Conservation (phyloP, 2,329 filamentous ascomycete genomes). For the Fusarium circinatum region DNA sequence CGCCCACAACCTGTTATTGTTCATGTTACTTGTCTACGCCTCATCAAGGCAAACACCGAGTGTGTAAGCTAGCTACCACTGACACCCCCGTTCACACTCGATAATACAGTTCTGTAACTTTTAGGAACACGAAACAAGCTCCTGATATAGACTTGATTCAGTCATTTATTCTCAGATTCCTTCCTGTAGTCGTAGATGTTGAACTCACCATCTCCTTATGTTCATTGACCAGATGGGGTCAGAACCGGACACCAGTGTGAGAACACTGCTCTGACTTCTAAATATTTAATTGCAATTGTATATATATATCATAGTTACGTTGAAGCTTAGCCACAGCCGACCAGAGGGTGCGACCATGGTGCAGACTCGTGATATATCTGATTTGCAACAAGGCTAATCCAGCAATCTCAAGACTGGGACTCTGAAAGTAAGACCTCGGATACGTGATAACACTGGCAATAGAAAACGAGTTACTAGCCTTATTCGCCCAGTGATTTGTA, state of each 20-base stretch:
- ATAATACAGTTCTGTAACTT: not conserved
- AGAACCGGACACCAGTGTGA: not conserved
- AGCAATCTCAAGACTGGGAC: not conserved
- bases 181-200: not conserved
- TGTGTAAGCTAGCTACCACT: not conserved
- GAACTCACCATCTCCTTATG: not conserved
- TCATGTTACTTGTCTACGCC: not conserved
- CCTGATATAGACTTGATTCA: not conserved
- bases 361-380: not conserved
- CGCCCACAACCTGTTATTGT: not conserved
- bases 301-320: not conserved
- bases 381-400: not conserved
- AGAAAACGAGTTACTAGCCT: not conserved
- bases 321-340: not conserved
- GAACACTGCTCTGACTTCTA: not conserved
- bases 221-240: not conserved
- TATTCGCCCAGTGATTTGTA: not conserved
- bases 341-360: not conserved
- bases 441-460: not conserved
- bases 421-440: not conserved
- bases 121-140: not conserved
- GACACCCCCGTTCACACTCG: not conserved
- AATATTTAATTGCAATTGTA: not conserved
- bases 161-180: not conserved
- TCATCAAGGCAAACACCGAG: not conserved